phyloP scores from a whole-genome alignment of 192 early-diverging fungal species.

The Umbelopsis sp. region DNA sequence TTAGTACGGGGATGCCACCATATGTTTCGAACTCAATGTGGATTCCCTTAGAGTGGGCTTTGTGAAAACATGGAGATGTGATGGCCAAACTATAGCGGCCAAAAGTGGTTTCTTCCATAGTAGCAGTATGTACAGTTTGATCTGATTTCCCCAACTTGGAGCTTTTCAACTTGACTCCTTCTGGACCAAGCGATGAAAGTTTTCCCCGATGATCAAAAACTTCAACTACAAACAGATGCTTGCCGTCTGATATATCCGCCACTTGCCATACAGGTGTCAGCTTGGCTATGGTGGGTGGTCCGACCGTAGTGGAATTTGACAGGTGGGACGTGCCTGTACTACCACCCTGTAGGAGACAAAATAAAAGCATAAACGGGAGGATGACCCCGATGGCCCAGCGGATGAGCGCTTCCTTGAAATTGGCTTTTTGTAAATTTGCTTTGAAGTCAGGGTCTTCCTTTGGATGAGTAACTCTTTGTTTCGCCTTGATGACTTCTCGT shows the following conservation, averaged over 20 bases:
- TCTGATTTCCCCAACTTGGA: background rate
- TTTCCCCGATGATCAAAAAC: background rate
- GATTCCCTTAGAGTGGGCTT: background rate
- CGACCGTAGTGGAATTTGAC: conserved; percentile 20
- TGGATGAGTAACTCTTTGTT: background rate
- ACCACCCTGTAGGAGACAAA: conserved; percentile 9
- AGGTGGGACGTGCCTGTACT: conserved; percentile 14
- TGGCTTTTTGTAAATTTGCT: background rate
- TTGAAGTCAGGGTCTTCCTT: background rate
- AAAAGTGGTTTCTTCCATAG: background rate
- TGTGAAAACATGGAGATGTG: background rate
- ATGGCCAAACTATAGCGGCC: background rate
- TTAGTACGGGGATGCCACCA: background rate
- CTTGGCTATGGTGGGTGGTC: conserved; percentile 10
- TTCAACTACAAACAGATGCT: conserved; percentile 7
- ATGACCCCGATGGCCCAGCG: background rate
- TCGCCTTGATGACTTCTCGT: conserved; percentile 10
- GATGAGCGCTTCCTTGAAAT: background rate
- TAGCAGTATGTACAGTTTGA: background rate
- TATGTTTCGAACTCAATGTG: background rate
- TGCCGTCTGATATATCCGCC: background rate
- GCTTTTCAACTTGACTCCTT: background rate
- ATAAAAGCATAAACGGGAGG: conserved; percentile 2
- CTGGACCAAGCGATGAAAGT: background rate
- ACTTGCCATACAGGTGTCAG: background rate